Base-by-base conservation (phyloP, 148 eudicot species). In the Camellia lanceoleosa region DNA sequence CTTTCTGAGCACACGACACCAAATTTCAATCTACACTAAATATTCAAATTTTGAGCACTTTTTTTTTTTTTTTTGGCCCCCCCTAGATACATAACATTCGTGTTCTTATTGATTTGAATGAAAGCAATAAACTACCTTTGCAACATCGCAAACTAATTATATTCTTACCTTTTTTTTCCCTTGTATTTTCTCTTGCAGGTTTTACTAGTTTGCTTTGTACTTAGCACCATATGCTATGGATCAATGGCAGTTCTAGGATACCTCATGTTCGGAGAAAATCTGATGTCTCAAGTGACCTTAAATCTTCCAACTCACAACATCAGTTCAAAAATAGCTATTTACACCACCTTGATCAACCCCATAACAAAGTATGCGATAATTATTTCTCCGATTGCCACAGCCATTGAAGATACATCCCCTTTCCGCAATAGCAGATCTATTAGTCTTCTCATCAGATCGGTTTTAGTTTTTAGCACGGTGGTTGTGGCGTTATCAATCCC, bases 401-500 rank as follows among this genome's bases (percentile, higher is more conserved):
- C 89, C 0, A 70, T 88, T 12, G 91, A 90, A 74, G 88, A 80
- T 11, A 76, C 30, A 49, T 62, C 75, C 59, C 71, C 82, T 10
- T 79, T 78, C 18, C 52, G 67, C 8, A 72, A 82, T 5, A 86
- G 82, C 19, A 81, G 78, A 41, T 43, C 44, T 5, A 82, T 87
- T 38, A 88, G 85, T 43, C 70, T 84, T 11, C 44, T 88, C 16
- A 78, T 88, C 16, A 84, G 94, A 78, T 92, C 93, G 3, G 15
- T 23, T 49, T 63, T 94, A 43, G 88, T 94, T 54, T 77, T 82
- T 14, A 88, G 92, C 79, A 91, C 92, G 3, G 86, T 84, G 1
- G 69, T 92, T 3, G 88, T 92, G 44, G 95, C 97, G 0, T 41
- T 90, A 6, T 14, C 71, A 3, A 41, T 94, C 9, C 97, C 95